Evolutionary conservation across 2,329 filamentous ascomycete species (phyloP).

Genomic region (Apiospora kogelbergensis): DNA sequence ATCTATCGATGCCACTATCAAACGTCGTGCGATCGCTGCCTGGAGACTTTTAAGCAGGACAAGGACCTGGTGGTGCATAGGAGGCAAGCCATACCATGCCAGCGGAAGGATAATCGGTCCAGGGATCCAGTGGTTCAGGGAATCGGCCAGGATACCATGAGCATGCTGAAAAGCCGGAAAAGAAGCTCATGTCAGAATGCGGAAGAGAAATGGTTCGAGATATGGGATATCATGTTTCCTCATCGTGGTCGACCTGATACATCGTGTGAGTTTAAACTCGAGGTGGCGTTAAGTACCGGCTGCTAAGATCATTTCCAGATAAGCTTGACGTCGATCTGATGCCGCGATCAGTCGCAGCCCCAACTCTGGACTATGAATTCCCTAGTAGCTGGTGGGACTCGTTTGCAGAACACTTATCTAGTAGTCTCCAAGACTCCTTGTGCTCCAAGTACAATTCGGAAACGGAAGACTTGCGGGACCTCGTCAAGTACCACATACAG

Average conservation of each 20-base stretch:
- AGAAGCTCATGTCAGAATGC: not conserved
- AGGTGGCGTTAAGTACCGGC: not conserved
- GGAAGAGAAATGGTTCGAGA: not conserved
- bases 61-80: not conserved
- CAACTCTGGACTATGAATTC: not conserved
- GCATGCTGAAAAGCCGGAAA: not conserved
- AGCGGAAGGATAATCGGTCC: not conserved
- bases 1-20: not conserved
- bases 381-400: not conserved
- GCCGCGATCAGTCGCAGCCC: not conserved
- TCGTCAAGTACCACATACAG: too few relatives aligned
- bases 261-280: not conserved
- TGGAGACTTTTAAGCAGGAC: constrained; percentile 1
- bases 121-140: not conserved
- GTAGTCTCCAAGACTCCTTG: too few relatives aligned
- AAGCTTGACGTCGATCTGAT: not conserved
- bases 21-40: not conserved
- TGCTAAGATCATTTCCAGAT: not conserved
- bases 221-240: constrained; percentile 3
- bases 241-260: not conserved
- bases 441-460: too few relatives aligned
- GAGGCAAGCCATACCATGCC: not conserved
- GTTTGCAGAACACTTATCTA: not conserved
- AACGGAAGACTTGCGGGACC: too few relatives aligned
- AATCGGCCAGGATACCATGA: not conserved